Base-by-base conservation (phyloP, 2,329 filamentous ascomycete genomes). In the Phyllosticta citrichinensis region DNA sequence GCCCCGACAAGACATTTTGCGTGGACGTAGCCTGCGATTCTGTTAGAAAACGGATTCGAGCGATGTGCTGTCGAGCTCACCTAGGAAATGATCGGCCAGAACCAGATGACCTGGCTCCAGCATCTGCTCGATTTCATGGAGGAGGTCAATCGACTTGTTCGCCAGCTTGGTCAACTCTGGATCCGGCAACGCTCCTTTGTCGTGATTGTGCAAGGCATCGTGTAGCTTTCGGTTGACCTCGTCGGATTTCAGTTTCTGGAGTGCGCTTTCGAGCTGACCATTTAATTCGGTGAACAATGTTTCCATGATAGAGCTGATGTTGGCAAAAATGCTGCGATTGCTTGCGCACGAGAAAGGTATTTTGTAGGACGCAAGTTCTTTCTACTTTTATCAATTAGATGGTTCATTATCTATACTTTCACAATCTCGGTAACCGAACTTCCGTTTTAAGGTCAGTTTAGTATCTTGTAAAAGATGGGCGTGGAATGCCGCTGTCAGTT, bases 1-100 rank as follows among this genome's bases (percentile, higher is more conserved):
- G 68, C 72, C 0, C 71, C 68, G 14, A 56, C 61, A 10, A 75
- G 66, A 20, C 63, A 67, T 63, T 75, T 73, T 11, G 67, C 66
- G 22, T 65, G 62, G 22, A 69, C 55, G 56, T 73, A 75, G 2
- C 60, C 65, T 66, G 50, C 6, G 55, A 40, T 56, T 20, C 17
- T 40, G 17, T 30, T 35, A 52, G 47, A 27, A 20, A 30, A 10
- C 27, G 6, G 27, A 8, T 30, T 67, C 68, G 27, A 30, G 27
- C 27, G 0, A 30, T 0, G 6, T 30, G 3, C 27, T 30, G 6
- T 6, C 27, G 6, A 5, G 3, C 14, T 17, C 19, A 51, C 47
- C 47, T 2, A 70, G 55, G 58, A 69, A 69, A 55, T 70, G 66
- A 56, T 70, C 68, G 2, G 69, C 68, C 5, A 70, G 66, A 27